These are phyloP conservation scores for Tolypocladium pustulatum DNA, from an alignment of 2,329 filamentous ascomycete species.

Conservation along the genomic window DNA sequence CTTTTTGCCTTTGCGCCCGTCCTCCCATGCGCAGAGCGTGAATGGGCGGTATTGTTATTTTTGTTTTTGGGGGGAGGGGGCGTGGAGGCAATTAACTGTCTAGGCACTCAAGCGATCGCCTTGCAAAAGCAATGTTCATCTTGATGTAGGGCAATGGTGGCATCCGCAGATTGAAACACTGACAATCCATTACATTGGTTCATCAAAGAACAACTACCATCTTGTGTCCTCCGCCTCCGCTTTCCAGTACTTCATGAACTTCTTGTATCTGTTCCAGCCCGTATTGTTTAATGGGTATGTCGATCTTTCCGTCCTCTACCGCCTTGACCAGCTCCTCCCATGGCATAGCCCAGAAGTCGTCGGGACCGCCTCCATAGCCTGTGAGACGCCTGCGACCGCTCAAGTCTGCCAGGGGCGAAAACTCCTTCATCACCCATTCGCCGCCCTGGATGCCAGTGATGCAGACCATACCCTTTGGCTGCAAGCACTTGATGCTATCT, in stretches of 20 bases:
- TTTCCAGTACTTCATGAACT: neutral
- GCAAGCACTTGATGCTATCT: neutral
- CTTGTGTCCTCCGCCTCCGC: neutral
- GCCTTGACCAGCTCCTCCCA: neutral
- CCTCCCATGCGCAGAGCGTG: neutral
- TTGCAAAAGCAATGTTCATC: too few relatives aligned
- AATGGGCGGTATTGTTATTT: neutral
- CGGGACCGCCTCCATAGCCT: neutral
- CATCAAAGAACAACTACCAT: neutral
- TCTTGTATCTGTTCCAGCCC: neutral
- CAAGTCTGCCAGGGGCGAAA: neutral
- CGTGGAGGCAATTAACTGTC: too few relatives aligned
- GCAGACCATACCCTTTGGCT: neutral
- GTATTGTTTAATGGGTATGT: neutral
- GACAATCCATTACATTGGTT: neutral
- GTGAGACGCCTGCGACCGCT: neutral
- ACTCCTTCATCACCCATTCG: neutral
- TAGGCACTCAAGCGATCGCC: too few relatives aligned
- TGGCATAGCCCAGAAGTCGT: neutral
- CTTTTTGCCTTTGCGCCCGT: conserved; percentile 1
- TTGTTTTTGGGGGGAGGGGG: neutral
- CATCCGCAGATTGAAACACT: too few relatives aligned
- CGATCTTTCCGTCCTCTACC: neutral
- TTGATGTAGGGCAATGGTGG: too few relatives aligned
- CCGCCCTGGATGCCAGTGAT: neutral